Conservation (phyloP, 129 eudicot genomes). For the Erigeron canadensis region DNA sequence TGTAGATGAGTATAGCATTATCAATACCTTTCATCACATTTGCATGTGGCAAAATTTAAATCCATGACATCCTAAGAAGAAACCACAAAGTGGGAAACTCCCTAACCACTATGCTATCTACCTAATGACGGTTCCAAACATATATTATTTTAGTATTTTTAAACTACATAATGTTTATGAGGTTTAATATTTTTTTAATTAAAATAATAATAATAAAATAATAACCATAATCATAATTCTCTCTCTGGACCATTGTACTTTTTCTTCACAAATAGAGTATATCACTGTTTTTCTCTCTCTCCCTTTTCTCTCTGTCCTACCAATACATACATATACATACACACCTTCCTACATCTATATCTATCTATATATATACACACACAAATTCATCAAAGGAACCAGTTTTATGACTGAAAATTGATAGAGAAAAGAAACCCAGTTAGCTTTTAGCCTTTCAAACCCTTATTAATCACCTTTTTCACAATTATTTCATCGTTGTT, state of each 20-base stretch:
- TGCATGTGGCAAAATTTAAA: too few relatives aligned
- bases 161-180: too few relatives aligned
- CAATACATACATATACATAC: slow-evolving; percentile 14
- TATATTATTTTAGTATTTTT: too few relatives aligned
- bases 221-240: neutral
- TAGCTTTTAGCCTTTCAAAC: slow-evolving; percentile 20
- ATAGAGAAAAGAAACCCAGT: slow-evolving; percentile 14
- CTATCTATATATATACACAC: slow-evolving; percentile 17
- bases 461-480: slow-evolving; percentile 21
- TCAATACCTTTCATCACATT: too few relatives aligned
- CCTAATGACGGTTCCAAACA: too few relatives aligned
- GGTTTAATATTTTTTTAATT: too few relatives aligned
- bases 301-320: slow-evolving; percentile 28
- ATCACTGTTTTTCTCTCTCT: slow-evolving; percentile 32
- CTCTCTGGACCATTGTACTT: slow-evolving; percentile 42
- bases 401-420: neutral
- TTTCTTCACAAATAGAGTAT: slow-evolving; percentile 9
- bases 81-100: too few relatives aligned
- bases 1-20: too few relatives aligned
- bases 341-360: slow-evolving; percentile 9
- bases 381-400: slow-evolving; percentile 13
- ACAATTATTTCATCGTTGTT: neutral
- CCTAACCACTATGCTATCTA: too few relatives aligned
- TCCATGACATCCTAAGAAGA: too few relatives aligned
- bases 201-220: too few relatives aligned